Evolutionary conservation across 495 filamentous ascomycete species (phyloP).

Genomic region (Neurospora sp.): DNA sequence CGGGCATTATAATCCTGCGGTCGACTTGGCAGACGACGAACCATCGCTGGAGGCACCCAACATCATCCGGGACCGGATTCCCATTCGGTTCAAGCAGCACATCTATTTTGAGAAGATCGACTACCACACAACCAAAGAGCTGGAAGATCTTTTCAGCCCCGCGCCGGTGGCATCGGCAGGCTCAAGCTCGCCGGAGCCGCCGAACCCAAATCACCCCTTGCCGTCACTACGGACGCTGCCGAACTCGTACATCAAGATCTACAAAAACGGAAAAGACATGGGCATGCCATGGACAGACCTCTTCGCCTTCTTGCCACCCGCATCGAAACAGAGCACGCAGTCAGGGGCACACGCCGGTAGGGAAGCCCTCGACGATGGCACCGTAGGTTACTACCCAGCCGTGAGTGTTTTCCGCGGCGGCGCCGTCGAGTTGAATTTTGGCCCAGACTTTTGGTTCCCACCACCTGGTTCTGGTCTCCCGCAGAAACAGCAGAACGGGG

Average conservation of each 20-base stretch:
- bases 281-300: slow-evolving; percentile 85
- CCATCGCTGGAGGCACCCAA: slow-evolving; percentile 45
- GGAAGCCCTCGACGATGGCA: slow-evolving; percentile 80
- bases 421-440: slow-evolving; percentile 84
- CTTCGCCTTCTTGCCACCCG: slow-evolving; percentile 84
- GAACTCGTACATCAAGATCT: slow-evolving; percentile 73
- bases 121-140: slow-evolving; percentile 76
- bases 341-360: slow-evolving; percentile 49
- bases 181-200: slow-evolving; percentile 33
- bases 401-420: slow-evolving; percentile 87
- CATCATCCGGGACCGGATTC: slow-evolving; percentile 87
- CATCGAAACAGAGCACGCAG: slow-evolving; percentile 64
- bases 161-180: slow-evolving; percentile 42
- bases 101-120: slow-evolving; percentile 94
- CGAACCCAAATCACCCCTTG: slow-evolving; percentile 61
- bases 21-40: slow-evolving; percentile 54
- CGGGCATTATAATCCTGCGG: slow-evolving; percentile 74
- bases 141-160: slow-evolving; percentile 78
- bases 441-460: slow-evolving; percentile 80
- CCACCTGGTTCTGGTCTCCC: slow-evolving; percentile 38
- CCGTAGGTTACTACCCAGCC: slow-evolving; percentile 90
- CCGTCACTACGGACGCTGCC: slow-evolving; percentile 74
- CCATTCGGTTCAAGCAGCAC: slow-evolving; percentile 85
- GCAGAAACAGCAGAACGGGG: not conserved
- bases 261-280: slow-evolving; percentile 80